Base-by-base conservation (phyloP, 2,329 filamentous ascomycete genomes). In the Diaporthe nobilis region DNA sequence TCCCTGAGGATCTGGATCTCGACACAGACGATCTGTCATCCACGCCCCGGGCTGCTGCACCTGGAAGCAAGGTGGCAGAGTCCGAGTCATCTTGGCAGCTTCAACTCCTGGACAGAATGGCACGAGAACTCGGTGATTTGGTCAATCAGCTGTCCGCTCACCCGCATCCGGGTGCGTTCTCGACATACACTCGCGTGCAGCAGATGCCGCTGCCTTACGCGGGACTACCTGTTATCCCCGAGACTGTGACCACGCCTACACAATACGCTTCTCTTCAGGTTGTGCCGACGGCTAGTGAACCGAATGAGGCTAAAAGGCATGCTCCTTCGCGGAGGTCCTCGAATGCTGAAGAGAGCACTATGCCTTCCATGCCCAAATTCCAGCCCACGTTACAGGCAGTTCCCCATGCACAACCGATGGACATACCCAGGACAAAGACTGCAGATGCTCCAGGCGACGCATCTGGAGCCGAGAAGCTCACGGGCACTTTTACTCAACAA, bases 161-260 rank as follows among this genome's bases (percentile, higher is more conserved):
- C 76, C 76, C 76, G n/a, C 94, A 98, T 78, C 95, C 96, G 0
- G 95, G 95, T 2, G 95, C 96, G 1, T 98, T 98, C 82, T 94
- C 92, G 20, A 95, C 94, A 0, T 98, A 97, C 82, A 87, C 90
- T 31, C 90, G 90, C 74, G 86, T 93, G 70, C 90, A 93, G 79
- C 87, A 92, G 78, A 88, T 88, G 81, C 86, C 92, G 2, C 88
- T 94, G 22, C 93, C 94, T 6, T 97, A 97, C 82, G 95, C 94
- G 28, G 95, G 95, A 8, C 89, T 97, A 61, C 90, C 94, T 7
- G 88, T 92, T 67, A 90, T 92, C 73, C 88, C 90, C 2, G 91
- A 93, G 80, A 82, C 86, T 7, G 81, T 82, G 22, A 83, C 81
- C 22, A 83, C 13, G 80, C 79, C 55, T 73, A 77, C 73, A 82